Base-by-base conservation (phyloP, 345 rosid genomes). In the Pistacia vera region DNA sequence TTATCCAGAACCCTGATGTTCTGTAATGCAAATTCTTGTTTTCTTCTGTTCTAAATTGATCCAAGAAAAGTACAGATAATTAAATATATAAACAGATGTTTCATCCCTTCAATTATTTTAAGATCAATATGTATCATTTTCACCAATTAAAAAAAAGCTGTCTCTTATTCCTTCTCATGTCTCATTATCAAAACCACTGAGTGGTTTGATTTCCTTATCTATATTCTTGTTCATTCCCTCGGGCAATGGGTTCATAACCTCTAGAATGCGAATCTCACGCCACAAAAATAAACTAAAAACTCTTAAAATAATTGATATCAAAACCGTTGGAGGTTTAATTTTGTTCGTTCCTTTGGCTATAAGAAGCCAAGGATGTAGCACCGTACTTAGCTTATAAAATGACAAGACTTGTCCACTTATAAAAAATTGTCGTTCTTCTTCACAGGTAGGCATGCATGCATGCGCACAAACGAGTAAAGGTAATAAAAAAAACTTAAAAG, bases 321-420 rank as follows among this genome's bases (percentile, higher is more conserved):
- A 78, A 79, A 79, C 65, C 51, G 52, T 64, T 54, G 81, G 75
- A 33, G 35, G 22, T 67, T 48, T 22, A 9, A 2, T 22, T 16
- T 52, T 69, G 14, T 59, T 30, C 68, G 41, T 54, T 67, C 70
- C 35, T 71, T 46, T 44, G 67, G 54, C 68, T 38, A 72, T 70
- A 81, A 72, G 33, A 75, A 65, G 81, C 81, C 87, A 78, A 79
- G 60, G 61, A 66, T 13, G 62, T 64, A 67, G 66, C 56, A 49
- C 14, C 35, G 2, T 41, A 54, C 72, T 25, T 49, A 55, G 51
- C 58, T 28, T 44, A 35, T 58, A 41, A 44, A n/a, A 54, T 48
- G 82, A 75, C 80, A 81, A 79, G 75, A 66, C 57, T 35, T 69
- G 75, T 65, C 75, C 77, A 49, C 54, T 68, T 75, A 48, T 49